Evolutionary conservation across 2,329 filamentous ascomycete species (phyloP).

Genomic region (Colletotrichum lini): DNA sequence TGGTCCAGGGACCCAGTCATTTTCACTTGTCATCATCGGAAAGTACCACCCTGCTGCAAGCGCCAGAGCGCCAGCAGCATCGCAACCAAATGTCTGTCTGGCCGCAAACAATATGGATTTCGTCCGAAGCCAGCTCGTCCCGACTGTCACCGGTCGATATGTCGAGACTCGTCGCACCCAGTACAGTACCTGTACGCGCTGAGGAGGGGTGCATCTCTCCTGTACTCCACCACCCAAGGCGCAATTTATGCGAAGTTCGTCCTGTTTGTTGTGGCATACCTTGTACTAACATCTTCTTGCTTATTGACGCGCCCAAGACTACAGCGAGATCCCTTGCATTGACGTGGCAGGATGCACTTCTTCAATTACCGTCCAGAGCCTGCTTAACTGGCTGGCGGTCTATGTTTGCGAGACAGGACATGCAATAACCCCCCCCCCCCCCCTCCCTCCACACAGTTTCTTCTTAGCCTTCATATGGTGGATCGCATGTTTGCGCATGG

Average conservation of each 20-base stretch:
- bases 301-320: constrained; percentile 15
- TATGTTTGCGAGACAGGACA: constrained; percentile 38
- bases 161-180: background rate
- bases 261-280: constrained; percentile 24
- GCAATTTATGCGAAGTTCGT: constrained; percentile 11
- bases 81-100: constrained; percentile 4
- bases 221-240: constrained; percentile 16
- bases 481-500: constrained; percentile 26
- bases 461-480: constrained; percentile 12
- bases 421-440: background rate
- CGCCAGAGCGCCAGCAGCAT: background rate
- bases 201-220: background rate
- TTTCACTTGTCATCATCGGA: constrained; percentile 28
- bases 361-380: constrained; percentile 32
- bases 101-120: constrained; percentile 27
- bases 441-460: background rate
- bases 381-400: constrained; percentile 17
- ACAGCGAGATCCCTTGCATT: constrained; percentile 39
- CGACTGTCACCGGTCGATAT: constrained; percentile 2
- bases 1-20: constrained; percentile 31
- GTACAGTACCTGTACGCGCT: constrained; percentile 9
- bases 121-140: constrained; percentile 27
- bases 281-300: constrained; percentile 3
- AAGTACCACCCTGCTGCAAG: constrained; percentile 2
- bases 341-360: constrained; percentile 38